A percentile compares a stretch with the other conserved stretches of the same genome.
Conservation (phyloP, 208 protist species). For the Trypanosoma cruzi region DNA sequence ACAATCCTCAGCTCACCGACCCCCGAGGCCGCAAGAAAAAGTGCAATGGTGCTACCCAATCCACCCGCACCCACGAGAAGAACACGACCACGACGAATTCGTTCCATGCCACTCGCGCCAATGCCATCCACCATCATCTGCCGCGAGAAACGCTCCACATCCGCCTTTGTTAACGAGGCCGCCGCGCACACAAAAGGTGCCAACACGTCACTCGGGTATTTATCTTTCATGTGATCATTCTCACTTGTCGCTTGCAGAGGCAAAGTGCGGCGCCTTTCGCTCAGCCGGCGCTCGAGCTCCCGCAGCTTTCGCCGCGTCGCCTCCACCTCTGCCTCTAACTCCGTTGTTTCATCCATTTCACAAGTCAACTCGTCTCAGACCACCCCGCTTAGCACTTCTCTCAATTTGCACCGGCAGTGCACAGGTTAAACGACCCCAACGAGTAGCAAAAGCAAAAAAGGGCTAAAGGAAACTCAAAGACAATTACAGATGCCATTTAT, state of each 20-base stretch:
- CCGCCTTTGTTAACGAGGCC: slow-evolving; percentile 47
- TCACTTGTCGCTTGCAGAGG: background rate
- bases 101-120: slow-evolving; percentile 67
- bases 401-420: background rate
- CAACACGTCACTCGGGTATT: background rate
- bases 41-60: slow-evolving; percentile 90
- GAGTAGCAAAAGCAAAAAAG: background rate
- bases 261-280: background rate
- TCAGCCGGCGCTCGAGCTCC: slow-evolving; percentile 22
- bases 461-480: background rate
- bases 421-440: background rate
- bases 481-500: background rate
- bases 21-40: slow-evolving; percentile 95
- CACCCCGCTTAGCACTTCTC: background rate
- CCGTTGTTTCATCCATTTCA: background rate
- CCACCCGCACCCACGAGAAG: slow-evolving; percentile 95
- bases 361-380: background rate
- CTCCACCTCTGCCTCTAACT: slow-evolving; percentile 26
- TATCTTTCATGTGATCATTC: background rate
- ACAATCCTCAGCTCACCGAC: slow-evolving; percentile 90
- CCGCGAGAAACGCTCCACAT: slow-evolving; percentile 87
- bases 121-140: slow-evolving; percentile 91
- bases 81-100: slow-evolving; percentile 62
- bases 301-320: slow-evolving; percentile 14
- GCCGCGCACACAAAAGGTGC: slow-evolving; percentile 27